A percentile compares a stretch with the other conserved stretches of the same genome.
phyloP scores from a whole-genome alignment of 2,329 filamentous ascomycete genomes.

The Pezicula carpinea region DNA sequence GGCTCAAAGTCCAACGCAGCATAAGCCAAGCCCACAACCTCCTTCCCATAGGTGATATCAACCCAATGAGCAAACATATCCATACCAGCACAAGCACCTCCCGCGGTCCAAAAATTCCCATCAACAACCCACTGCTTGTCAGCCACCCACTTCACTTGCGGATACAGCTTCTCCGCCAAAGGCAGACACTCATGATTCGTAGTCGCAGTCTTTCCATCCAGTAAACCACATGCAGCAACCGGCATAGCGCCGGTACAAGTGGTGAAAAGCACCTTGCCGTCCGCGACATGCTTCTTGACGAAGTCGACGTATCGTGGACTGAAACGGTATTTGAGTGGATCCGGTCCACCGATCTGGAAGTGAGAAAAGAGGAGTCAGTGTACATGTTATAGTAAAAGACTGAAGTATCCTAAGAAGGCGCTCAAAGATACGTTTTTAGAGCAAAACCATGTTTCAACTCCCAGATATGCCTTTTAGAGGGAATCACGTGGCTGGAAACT shows the following conservation, averaged over 20 bases:
- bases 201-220: constrained; percentile 40
- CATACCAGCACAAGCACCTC: constrained; percentile 41
- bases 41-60: constrained; percentile 16
- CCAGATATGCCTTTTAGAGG: no score
- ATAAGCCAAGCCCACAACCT: constrained; percentile 12
- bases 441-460: no score
- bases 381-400: no score
- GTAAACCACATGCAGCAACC: constrained; percentile 26
- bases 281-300: constrained; percentile 30
- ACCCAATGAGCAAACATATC: constrained; percentile 27
- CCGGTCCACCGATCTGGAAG: constrained; percentile 32
- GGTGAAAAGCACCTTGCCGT: constrained; percentile 32
- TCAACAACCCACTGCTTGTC: constrained; percentile 41
- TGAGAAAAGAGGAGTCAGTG: no score
- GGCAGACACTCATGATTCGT: constrained; percentile 34
- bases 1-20: constrained; percentile 20
- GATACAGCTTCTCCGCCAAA: constrained; percentile 27
- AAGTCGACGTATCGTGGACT: constrained; percentile 27
- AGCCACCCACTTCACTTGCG: constrained; percentile 39
- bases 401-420: no score
- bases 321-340: constrained; percentile 24
- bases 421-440: no score
- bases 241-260: constrained; percentile 35
- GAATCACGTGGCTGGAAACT: no score
- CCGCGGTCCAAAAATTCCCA: constrained; percentile 42